A percentile compares a stretch with the other conserved stretches of the same genome.
phyloP scores from a whole-genome alignment of 1,284 basidiomycete genomes.

The Chondrostereum purpureum region DNA sequence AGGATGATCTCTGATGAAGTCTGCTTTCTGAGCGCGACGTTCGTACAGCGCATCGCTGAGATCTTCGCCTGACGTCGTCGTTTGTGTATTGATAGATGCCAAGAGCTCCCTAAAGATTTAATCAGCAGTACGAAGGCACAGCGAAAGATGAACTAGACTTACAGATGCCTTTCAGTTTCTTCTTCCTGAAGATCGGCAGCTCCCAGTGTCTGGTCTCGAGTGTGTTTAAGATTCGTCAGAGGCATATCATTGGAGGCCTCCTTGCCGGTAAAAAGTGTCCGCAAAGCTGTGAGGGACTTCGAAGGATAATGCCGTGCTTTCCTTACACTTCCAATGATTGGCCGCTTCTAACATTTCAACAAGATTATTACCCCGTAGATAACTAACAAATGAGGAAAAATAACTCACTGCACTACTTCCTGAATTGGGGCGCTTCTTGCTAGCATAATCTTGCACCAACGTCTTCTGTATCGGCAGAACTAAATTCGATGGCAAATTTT shows the following conservation, averaged over 20 bases:
- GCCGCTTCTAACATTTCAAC: conserved; percentile 9
- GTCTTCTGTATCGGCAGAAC: conserved; percentile 74
- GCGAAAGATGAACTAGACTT: conserved; percentile 20
- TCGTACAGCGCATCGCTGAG: conserved; percentile 63
- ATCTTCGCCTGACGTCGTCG: conserved; percentile 33
- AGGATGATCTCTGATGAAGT: conserved; percentile 87
- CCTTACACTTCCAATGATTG: conserved; percentile 15
- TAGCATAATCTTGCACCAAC: conserved; percentile 56
- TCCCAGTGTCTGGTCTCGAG: conserved; percentile 35
- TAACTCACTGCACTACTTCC: no score
- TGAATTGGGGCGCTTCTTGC: not conserved
- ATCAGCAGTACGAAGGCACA: conserved; percentile 4
- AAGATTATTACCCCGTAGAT: no score
- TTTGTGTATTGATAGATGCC: conserved; percentile 51
- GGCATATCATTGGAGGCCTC: conserved; percentile 52
- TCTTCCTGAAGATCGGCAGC: conserved; percentile 43
- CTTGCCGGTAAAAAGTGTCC: conserved; percentile 64
- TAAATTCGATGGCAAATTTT: conserved; percentile 64
- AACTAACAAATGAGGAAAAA: no score
- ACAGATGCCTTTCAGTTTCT: conserved; percentile 70
- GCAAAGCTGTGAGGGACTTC: conserved; percentile 54
- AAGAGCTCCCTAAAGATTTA: conserved; percentile 53
- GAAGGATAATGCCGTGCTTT: conserved; percentile 42
- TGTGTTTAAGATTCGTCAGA: conserved; percentile 46
- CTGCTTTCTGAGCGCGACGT: conserved; percentile 74